Evolutionary conservation across 768 basidiomycete species (phyloP).

Genomic region (Pleurotus pulmonarius): DNA sequence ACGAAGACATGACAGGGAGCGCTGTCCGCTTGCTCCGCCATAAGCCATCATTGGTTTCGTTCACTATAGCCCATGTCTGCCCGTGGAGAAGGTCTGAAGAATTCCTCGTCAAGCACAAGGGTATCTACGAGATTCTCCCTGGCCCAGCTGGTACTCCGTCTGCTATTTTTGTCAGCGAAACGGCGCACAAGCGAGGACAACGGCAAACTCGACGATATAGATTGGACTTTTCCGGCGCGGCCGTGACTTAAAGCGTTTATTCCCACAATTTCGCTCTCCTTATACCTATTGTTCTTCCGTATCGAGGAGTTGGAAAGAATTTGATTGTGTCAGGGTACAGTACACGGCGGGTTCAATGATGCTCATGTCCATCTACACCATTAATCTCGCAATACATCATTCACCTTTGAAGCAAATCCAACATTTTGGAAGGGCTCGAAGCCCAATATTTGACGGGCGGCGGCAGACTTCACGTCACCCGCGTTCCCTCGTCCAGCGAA

Average conservation of each 20-base stretch:
- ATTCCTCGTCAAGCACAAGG: constrained; percentile 2
- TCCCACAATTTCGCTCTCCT: too few species aligned
- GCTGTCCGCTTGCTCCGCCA: not conserved
- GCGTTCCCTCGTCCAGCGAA: constrained; percentile 34
- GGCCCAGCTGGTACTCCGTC: not conserved
- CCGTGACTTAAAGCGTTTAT: too few species aligned
- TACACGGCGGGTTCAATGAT: not conserved
- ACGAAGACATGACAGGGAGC: not conserved
- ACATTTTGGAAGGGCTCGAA: constrained; percentile 32
- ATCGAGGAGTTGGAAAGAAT: too few species aligned
- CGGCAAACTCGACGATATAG: not conserved
- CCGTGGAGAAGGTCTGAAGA: constrained; percentile 5
- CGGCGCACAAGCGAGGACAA: not conserved
- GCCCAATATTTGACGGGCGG: constrained; percentile 38
- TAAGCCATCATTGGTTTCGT: not conserved
- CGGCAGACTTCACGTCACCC: constrained; percentile 26
- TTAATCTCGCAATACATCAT: not conserved
- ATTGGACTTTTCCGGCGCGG: not conserved
- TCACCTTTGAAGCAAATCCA: constrained; percentile 21
- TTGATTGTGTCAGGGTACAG: too few species aligned
- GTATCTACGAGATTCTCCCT: not conserved
- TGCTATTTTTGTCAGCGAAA: not conserved
- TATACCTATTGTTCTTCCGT: too few species aligned
- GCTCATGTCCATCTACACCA: not conserved
- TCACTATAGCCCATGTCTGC: constrained; percentile 3